phyloP scores from a whole-genome alignment of 306 rosid genomes.

The Lotus japonicus region DNA sequence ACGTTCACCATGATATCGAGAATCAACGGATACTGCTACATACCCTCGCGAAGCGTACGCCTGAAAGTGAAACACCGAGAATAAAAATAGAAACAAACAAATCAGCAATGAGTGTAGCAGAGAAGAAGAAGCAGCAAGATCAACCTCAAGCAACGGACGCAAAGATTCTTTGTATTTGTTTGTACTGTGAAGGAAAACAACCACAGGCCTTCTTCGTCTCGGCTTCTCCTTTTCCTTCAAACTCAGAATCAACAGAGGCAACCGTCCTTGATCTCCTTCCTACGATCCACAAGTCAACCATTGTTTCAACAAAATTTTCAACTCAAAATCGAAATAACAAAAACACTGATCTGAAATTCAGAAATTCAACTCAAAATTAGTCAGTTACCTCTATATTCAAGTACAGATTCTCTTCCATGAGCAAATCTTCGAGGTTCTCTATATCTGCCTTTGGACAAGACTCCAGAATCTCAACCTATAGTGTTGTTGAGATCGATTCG shows the following conservation, averaged over 20 bases:
- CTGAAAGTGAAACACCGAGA: conserved; percentile 49
- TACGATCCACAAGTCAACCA: conserved; percentile 6
- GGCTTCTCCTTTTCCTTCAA: conserved; percentile 42
- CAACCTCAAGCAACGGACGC: conserved; percentile 79
- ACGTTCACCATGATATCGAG: conserved; percentile 97
- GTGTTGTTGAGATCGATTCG: not conserved
- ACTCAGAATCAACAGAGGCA: conserved; percentile 75
- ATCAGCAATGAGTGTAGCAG: not conserved
- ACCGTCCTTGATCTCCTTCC: conserved; percentile 90
- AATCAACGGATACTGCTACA: conserved; percentile 68
- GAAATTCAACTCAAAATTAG: not conserved
- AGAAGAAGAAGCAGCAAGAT: not conserved
- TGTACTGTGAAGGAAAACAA: conserved; percentile 75
- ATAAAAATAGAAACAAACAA: not conserved
- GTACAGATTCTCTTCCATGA: conserved; percentile 66
- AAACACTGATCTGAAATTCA: not conserved
- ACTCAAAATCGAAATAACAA: not conserved
- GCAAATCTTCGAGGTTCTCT: conserved; percentile 39
- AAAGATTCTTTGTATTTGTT: conserved; percentile 59
- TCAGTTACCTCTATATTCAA: conserved; percentile 76
- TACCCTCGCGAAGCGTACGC: conserved; percentile 92
- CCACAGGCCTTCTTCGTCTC: conserved; percentile 61
- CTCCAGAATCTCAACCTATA: conserved; percentile 38
- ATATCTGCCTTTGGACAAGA: conserved; percentile 53
- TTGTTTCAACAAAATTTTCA: not conserved